phyloP scores from a whole-genome alignment of 495 filamentous ascomycete species.

The Penicillium turbatum region DNA sequence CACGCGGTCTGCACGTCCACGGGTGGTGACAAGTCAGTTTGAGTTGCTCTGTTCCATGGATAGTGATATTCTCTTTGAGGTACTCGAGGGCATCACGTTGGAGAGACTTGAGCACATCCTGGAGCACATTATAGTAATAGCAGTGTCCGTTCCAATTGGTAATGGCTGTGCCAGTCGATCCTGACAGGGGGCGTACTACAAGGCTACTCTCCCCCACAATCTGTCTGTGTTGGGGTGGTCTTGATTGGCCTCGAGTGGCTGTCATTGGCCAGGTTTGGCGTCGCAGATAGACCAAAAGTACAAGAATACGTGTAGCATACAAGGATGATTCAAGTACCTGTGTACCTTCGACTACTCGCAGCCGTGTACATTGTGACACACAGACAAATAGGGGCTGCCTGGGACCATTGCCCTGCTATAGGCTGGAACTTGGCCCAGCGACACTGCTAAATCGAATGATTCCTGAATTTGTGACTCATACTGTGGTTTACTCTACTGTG shows the following conservation, averaged over 20 bases:
- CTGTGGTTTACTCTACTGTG: not conserved
- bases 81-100: not conserved
- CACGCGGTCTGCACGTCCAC: not conserved
- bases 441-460: not conserved
- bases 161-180: conserved; percentile 3
- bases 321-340: not conserved
- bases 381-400: not conserved
- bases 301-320: not conserved
- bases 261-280: conserved; percentile 2
- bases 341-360: not conserved
- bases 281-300: not conserved
- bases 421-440: not conserved
- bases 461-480: not conserved
- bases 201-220: not conserved
- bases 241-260: not conserved
- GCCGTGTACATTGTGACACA: conserved; percentile 3
- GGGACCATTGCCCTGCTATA: not conserved
- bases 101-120: not conserved
- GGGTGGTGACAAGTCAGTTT: not conserved
- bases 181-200: not conserved
- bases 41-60: not conserved
- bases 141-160: not conserved
- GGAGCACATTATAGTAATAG: not conserved
- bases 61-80: not conserved
- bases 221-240: not conserved